A percentile compares a stretch with the other conserved stretches of the same genome.
These are phyloP conservation scores for Heliamphora pulchella DNA, from an alignment of 179 eudicot species.

Conservation along the genomic window DNA sequence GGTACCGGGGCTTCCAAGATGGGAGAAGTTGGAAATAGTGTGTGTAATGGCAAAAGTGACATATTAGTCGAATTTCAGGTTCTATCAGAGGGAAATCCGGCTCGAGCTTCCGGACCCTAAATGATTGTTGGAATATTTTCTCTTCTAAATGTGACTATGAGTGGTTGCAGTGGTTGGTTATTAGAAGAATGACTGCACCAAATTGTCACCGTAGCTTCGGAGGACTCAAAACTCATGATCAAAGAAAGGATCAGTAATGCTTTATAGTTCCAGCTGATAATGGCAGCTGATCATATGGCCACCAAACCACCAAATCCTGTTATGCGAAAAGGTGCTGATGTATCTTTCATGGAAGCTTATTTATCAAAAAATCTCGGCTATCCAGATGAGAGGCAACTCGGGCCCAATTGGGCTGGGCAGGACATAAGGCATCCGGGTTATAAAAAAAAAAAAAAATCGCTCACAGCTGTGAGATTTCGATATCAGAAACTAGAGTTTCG, in stretches of 20 bases:
- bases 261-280: background rate
- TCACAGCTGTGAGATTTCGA: background rate
- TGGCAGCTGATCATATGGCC: background rate
- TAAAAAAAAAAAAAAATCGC: background rate
- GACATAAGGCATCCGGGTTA: no score
- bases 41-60: background rate
- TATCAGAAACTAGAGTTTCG: background rate
- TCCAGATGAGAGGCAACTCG: no score
- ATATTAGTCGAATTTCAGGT: background rate
- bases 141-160: background rate
- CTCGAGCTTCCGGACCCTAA: background rate
- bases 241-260: background rate
- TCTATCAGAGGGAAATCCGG: background rate
- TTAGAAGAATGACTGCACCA: background rate
- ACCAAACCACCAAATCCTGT: no score
- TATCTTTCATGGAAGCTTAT: background rate
- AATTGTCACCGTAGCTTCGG: no score
- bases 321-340: background rate
- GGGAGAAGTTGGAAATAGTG: constrained; percentile 19
- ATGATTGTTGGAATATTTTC: no score
- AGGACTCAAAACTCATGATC: background rate
- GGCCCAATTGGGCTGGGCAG: no score
- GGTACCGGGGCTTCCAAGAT: constrained; percentile 5
- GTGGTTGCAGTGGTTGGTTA: background rate
- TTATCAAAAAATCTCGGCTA: no score